Conservation (phyloP, 805 yeast genomes). For the Candida mattraensis region DNA sequence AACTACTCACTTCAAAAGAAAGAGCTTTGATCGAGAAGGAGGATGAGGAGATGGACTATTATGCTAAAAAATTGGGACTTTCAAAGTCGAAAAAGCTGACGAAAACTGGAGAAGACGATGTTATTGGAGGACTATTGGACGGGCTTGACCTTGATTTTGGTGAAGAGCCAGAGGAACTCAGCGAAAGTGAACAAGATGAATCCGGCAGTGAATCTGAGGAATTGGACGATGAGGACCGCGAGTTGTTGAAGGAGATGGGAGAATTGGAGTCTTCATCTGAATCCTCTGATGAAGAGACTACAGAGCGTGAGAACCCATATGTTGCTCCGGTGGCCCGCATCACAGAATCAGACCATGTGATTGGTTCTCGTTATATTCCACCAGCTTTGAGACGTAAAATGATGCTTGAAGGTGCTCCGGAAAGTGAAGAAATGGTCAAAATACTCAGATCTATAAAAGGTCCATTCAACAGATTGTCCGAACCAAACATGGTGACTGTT, state of each 20-base stretch:
- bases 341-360: conserved; percentile 20
- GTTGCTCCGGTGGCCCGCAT: conserved; percentile 51
- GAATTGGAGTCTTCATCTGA: conserved; percentile 29
- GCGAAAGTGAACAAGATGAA: conserved; percentile 18
- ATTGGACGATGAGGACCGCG: conserved; percentile 31
- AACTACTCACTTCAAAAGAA: conserved; percentile 42
- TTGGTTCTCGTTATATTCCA: conserved; percentile 65
- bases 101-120: conserved; percentile 64
- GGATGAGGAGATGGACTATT: conserved; percentile 77
- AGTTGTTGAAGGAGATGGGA: conserved; percentile 32
- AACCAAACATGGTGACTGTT: conserved; percentile 73
- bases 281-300: conserved; percentile 28
- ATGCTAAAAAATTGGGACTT: conserved; percentile 78
- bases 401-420: conserved; percentile 35
- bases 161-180: conserved; percentile 12
- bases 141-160: conserved; percentile 59
- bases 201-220: conserved; percentile 27
- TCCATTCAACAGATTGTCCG: conserved; percentile 84
- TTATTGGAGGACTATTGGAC: conserved; percentile 78
- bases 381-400: conserved; percentile 74
- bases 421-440: conserved; percentile 46
- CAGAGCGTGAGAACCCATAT: conserved; percentile 69
- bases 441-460: conserved; percentile 73
- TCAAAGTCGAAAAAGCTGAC: conserved; percentile 52
- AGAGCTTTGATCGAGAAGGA: conserved; percentile 53